Conservation (phyloP, 2,329 filamentous ascomycete species). For the Cladosporium sp. region DNA sequence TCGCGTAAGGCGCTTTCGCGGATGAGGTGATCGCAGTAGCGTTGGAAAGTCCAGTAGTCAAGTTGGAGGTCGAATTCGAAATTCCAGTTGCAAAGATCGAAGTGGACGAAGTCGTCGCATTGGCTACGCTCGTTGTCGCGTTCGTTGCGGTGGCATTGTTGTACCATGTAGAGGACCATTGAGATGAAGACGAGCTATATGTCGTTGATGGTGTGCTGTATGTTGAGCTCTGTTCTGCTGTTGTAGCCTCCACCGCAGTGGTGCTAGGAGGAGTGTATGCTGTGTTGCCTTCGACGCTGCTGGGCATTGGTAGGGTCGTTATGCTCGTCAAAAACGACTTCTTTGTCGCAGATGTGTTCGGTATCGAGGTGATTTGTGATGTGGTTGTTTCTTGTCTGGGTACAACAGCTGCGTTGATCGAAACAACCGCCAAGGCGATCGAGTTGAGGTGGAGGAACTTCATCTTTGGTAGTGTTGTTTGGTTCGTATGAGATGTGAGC, state of each 20-base stretch:
- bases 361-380: constrained; percentile 9
- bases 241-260: not conserved
- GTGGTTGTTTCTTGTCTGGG: constrained; percentile 18
- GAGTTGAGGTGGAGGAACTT: constrained; percentile 13
- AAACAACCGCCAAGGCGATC: constrained; percentile 8
- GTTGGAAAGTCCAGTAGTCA: not conserved
- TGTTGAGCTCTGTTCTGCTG: not conserved
- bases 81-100: constrained; percentile 16
- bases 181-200: not conserved
- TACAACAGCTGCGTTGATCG: constrained; percentile 13
- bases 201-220: constrained; percentile 7
- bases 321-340: constrained; percentile 17
- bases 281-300: constrained; percentile 17
- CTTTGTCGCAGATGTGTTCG: constrained; percentile 12
- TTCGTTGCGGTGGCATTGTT: not conserved
- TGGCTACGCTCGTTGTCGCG: not conserved
- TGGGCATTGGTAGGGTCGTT: constrained; percentile 15
- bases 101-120: not conserved
- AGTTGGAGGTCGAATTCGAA: not conserved
- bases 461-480: constrained; percentile 4
- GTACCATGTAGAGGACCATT: not conserved
- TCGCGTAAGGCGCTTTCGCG: constrained; percentile 9
- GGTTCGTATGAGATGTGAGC: constrained; percentile 6
- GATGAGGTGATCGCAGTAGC: not conserved
- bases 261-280: constrained; percentile 17